These are phyloP conservation scores for Curvularia lunata DNA, from an alignment of 2,329 filamentous ascomycete genomes.

Conservation along the genomic window DNA sequence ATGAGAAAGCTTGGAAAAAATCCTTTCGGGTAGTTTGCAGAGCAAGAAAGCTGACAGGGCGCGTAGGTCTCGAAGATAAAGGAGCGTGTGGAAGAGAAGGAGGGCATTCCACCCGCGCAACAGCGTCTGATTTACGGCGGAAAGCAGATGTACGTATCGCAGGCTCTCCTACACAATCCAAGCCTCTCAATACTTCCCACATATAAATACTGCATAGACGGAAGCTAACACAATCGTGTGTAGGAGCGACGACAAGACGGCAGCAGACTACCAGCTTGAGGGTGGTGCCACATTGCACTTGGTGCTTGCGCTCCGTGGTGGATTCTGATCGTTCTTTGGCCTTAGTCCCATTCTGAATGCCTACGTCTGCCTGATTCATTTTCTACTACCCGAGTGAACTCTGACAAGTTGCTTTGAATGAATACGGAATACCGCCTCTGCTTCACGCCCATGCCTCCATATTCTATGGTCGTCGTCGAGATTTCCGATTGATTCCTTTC, in stretches of 20 bases:
- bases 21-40: fast-evolving
- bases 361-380: background rate
- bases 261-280: constrained; percentile 86
- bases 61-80: constrained; percentile 89
- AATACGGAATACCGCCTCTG: background rate
- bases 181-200: background rate
- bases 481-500: background rate
- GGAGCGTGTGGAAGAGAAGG: constrained; percentile 98
- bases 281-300: constrained; percentile 93
- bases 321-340: constrained; percentile 45
- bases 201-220: background rate
- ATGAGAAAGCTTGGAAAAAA: background rate
- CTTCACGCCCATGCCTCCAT: background rate
- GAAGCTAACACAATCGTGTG: constrained; percentile 11
- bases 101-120: constrained; percentile 95
- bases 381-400: background rate
- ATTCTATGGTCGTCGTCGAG: background rate
- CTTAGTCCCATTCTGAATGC: background rate
- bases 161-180: background rate
- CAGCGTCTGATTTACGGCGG: constrained; percentile 95
- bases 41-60: constrained; percentile 16
- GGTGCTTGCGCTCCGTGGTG: constrained; percentile 90
- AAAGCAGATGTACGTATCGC: constrained; percentile 82
- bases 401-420: background rate
- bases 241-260: constrained; percentile 95